phyloP scores from a whole-genome alignment of 306 rosid genomes.

The Malus fusca region DNA sequence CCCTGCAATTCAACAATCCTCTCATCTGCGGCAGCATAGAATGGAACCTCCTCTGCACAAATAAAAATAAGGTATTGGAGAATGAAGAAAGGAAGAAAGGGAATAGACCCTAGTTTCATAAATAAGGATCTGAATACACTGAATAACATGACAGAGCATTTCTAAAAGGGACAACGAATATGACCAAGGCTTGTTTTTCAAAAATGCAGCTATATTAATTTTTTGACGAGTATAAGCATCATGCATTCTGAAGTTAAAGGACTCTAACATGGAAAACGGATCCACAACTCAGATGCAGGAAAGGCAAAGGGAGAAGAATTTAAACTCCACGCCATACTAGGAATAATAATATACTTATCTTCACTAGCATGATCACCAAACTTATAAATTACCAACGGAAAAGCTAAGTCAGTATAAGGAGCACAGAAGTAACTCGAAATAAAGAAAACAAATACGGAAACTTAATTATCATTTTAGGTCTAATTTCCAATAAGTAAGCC shows the following conservation, averaged over 20 bases:
- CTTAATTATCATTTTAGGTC: neutral
- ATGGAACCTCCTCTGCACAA: conserved; percentile 75
- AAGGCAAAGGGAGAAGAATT: neutral
- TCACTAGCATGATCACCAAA: neutral
- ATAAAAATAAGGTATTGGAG: conserved; percentile 12
- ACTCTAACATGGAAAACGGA: neutral
- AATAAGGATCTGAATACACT: neutral
- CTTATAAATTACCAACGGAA: neutral
- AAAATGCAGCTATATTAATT: neutral
- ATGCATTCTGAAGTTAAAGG: neutral
- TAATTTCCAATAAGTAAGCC: neutral
- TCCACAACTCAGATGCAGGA: neutral
- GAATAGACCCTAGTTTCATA: neutral
- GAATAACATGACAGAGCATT: neutral
- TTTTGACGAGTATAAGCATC: neutral
- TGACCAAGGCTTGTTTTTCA: neutral
- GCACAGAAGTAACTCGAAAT: neutral
- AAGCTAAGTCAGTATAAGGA: neutral
- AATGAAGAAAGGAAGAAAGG: neutral
- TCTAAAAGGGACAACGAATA: neutral
- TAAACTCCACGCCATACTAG: neutral
- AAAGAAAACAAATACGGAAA: neutral
- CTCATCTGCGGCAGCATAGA: conserved; percentile 81
- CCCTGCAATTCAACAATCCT: conserved; percentile 94
- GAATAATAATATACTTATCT: neutral